Base-by-base conservation (phyloP, 1,284 basidiomycete genomes). In the Trametes sp. region DNA sequence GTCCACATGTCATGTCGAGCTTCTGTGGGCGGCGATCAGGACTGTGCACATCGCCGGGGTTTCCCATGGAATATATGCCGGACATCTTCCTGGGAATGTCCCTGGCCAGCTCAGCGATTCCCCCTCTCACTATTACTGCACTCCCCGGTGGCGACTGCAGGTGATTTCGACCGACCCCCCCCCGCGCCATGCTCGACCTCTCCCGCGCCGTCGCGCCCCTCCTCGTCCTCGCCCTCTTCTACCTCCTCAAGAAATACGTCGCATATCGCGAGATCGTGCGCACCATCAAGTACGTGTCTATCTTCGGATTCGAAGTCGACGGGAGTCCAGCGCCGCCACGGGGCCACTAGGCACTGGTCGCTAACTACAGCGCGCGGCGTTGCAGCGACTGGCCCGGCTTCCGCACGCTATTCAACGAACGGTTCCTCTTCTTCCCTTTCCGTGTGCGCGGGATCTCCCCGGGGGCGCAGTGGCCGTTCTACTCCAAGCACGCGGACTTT, bases 331-430 rank as follows among this genome's bases (percentile, higher is more conserved):
- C n/a, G n/a, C n/a, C n/a, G n/a, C n/a, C n/a, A n/a, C n/a, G n/a
- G n/a, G n/a, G n/a, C n/a, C n/a, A n/a, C n/a, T n/a, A n/a, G n/a
- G n/a, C n/a, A n/a, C n/a, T n/a, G n/a, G n/a, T n/a, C n/a, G n/a
- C n/a, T n/a, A n/a, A n/a, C n/a, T n/a, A n/a, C n/a, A n/a, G n/a
- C n/a, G n/a, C n/a, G n/a, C n/a, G n/a, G n/a, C n/a, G n/a, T 16
- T 35, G n/a, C 55, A 71, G 70, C 35, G 35, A 69, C 62, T 67
- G 63, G 60, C 70, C 68, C 6, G 70, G 70, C 21, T 63, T 67
- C 55, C 68, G 70, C 41, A 67, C 65, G 31, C 28, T 69, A 16
- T 64, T 72, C 33, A 57, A 26, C 26, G 58, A 62, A 21, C 48
- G 51, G 23, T 65, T 54, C 53, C 41, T 66, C 26, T 36, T 63